Base-by-base conservation (phyloP, 2,329 filamentous ascomycete species). In the Hypoxylon rubiginosum region DNA sequence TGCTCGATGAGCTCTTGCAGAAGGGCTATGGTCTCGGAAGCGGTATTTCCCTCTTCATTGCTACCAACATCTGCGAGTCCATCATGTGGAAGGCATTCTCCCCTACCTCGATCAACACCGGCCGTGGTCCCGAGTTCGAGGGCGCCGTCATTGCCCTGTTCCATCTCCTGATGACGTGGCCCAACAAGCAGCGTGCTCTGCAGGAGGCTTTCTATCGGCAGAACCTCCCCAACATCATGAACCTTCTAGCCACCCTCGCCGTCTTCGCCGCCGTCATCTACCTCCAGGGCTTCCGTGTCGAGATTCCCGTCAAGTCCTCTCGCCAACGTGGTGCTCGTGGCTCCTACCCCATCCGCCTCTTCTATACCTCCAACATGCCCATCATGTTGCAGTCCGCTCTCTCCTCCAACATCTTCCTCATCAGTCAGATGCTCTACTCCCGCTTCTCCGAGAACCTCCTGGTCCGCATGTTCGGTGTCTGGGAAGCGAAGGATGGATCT, bases 301-400 rank as follows among this genome's bases (percentile, higher is more conserved):
- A 99, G 86, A 99, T 99, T 79, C 97, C 97, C 69, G 96, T 99
- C 88, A 99, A 99, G 91, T 97, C 94, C 66, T 95, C 94, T 76
- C 94, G 96, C 84, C 96, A 99, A 89, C 94, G 96, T 87, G 96
- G 96, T 82, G 96, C 97, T 80, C 95, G 96, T 77, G 97, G 95
- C 78, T 97, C 94, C 43, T 99, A 98, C 89, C 96, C 96, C 77
- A 90, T 99, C 81, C 95, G 97, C 78, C 92, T 99, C 66, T 99
- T 99, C 90, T 99, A 99, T 86, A 99, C 96, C 79, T 97, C 94
- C 81, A 99, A 99, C 91, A 99, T 99, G 97, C 96, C 96, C 79
- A 99, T 99, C 84, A 99, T 99, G 96, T 88, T 99, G 81, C 97
- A 99, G 86, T 98, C 95, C 51, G 96, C 96, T 74, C 90, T 99